Conservation (phyloP, 2,329 filamentous ascomycete species). For the Aspergillus sp. region DNA sequence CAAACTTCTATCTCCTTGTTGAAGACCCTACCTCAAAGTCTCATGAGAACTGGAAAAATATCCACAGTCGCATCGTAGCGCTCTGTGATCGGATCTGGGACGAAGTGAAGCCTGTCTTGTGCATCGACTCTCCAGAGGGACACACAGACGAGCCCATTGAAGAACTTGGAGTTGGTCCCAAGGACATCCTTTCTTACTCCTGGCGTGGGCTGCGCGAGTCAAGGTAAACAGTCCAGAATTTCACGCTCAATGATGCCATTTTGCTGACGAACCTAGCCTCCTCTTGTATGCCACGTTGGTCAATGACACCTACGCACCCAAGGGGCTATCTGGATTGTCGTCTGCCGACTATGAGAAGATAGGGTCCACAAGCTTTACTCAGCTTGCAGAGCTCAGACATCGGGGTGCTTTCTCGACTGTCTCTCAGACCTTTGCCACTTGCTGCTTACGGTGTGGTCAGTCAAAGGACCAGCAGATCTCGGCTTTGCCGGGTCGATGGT, state of each 20-base stretch:
- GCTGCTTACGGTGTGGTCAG: slow-evolving; percentile 67
- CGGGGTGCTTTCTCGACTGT: slow-evolving; percentile 93
- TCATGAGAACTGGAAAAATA: slow-evolving; percentile 27
- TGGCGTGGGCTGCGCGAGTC: slow-evolving; percentile 95
- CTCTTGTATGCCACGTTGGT: slow-evolving; percentile 64
- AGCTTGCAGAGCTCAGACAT: slow-evolving; percentile 80
- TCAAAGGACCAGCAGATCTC: slow-evolving; percentile 47
- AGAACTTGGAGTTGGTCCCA: slow-evolving; percentile 73
- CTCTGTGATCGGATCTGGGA: slow-evolving; percentile 72
- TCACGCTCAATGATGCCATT: slow-evolving; percentile 1
- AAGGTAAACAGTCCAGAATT: slow-evolving; percentile 56
- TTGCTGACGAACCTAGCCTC: slow-evolving; percentile 55
- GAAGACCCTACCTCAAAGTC: slow-evolving; percentile 13
- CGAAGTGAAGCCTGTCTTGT: slow-evolving; percentile 73
- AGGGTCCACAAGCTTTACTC: slow-evolving; percentile 74
- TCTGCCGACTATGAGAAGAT: slow-evolving; percentile 61
- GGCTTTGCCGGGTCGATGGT: slow-evolving; percentile 65
- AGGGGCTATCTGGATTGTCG: slow-evolving; percentile 47
- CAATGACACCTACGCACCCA: slow-evolving; percentile 51
- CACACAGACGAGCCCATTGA: slow-evolving; percentile 61
- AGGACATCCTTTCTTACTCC: slow-evolving; percentile 89
- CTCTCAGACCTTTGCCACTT: slow-evolving; percentile 78
- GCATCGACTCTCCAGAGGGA: slow-evolving; percentile 92
- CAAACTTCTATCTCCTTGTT: slow-evolving; percentile 37
- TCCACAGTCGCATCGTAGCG: slow-evolving; percentile 53